Conservation (phyloP, 2,329 filamentous ascomycete species). For the Orbilia oligospora region DNA sequence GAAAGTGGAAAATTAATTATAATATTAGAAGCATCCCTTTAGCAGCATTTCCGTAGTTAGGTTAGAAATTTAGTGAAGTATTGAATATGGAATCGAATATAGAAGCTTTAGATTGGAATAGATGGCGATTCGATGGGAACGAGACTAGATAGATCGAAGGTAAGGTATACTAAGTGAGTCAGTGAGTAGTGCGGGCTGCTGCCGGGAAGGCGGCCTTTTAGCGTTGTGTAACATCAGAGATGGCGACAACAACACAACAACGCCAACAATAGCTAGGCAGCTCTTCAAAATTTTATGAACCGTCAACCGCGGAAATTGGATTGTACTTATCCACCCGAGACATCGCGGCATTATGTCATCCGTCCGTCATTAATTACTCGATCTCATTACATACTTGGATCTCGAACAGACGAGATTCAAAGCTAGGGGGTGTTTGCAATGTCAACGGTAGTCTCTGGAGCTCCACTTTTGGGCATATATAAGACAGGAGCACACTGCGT, state of each 20-base stretch:
- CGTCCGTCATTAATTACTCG: slow-evolving; percentile 9
- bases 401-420: slow-evolving; percentile 13
- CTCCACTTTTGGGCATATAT: slow-evolving; percentile 22
- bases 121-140: no score
- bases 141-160: no score
- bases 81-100: no score
- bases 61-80: no score
- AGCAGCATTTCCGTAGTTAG: no score
- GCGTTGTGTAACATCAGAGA: slow-evolving; percentile 47
- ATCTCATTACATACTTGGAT: background rate
- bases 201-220: slow-evolving; percentile 3
- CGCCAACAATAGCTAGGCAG: background rate
- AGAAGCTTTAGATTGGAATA: no score
- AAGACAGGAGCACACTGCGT: slow-evolving; percentile 44
- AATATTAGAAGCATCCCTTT: no score
- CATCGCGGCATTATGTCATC: slow-evolving; percentile 26
- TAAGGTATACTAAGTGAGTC: no score
- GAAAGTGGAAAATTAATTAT: no score
- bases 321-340: background rate
- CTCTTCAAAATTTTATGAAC: background rate
- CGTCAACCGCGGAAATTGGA: slow-evolving; percentile 8
- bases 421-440: slow-evolving; percentile 6
- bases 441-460: slow-evolving; percentile 7
- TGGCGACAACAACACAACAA: slow-evolving; percentile 46
- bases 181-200: no score